A percentile compares a stretch with the other conserved stretches of the same genome.
phyloP scores from a whole-genome alignment of 139 green algal species.

The Chlamydomonas eustigma region DNA sequence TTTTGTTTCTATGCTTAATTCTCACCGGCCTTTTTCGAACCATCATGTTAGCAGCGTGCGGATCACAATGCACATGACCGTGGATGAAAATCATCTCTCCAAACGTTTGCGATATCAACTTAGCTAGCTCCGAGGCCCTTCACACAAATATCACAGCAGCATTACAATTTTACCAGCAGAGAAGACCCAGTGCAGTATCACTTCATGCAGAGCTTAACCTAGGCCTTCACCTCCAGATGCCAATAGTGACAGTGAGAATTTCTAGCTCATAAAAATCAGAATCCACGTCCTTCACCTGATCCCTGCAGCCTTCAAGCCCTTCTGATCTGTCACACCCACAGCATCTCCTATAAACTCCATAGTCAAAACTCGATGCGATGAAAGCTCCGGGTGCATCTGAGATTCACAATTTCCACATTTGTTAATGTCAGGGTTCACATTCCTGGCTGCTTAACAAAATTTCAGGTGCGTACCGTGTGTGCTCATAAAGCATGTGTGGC shows the following conservation, averaged over 20 bases:
- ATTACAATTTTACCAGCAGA: too few relatives aligned
- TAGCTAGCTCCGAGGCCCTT: slow-evolving; percentile 42
- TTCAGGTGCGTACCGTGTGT: too few relatives aligned
- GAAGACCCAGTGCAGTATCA: too few relatives aligned
- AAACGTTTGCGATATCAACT: slow-evolving; percentile 68
- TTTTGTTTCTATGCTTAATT: neutral
- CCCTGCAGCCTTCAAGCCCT: slow-evolving; percentile 17
- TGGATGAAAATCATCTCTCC: slow-evolving; percentile 84
- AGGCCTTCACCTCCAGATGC: too few relatives aligned
- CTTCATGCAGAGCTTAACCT: too few relatives aligned
- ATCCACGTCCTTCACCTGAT: too few relatives aligned
- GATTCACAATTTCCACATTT: too few relatives aligned
- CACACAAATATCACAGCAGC: neutral
- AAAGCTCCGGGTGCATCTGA: neutral
- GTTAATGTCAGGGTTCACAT: too few relatives aligned
- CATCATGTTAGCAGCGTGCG: slow-evolving; percentile 81
- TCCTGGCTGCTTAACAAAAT: too few relatives aligned
- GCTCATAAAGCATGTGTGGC: too few relatives aligned
- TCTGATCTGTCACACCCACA: slow-evolving; percentile 29
- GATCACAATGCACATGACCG: slow-evolving; percentile 81
- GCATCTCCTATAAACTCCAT: slow-evolving; percentile 82
- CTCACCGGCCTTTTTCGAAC: slow-evolving; percentile 28
- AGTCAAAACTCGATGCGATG: slow-evolving; percentile 61
- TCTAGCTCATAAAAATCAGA: too few relatives aligned
- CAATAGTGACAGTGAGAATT: too few relatives aligned